phyloP scores from a whole-genome alignment of 495 filamentous ascomycete species.

The Achaetomiella virescens region DNA sequence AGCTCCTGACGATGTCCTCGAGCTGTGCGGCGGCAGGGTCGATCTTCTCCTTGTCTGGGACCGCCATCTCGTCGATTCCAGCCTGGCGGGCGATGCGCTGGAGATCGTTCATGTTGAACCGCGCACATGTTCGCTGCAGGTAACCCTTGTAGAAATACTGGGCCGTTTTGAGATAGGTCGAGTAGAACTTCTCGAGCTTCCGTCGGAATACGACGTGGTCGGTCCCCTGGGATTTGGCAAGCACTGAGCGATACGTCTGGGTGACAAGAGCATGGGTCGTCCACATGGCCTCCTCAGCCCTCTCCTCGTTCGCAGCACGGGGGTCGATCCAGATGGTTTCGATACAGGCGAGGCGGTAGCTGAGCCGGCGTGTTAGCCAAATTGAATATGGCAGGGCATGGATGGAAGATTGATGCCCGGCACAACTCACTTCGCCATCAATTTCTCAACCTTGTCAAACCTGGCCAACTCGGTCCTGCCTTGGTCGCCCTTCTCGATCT shows the following conservation, averaged over 20 bases:
- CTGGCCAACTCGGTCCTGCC: slow-evolving; percentile 46
- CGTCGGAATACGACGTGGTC: slow-evolving; percentile 68
- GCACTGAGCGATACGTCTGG: slow-evolving; percentile 60
- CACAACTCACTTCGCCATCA: slow-evolving; percentile 51
- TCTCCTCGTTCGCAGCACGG: slow-evolving; percentile 54
- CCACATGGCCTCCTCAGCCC: slow-evolving; percentile 72
- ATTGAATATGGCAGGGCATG: slow-evolving; percentile 22
- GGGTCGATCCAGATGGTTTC: slow-evolving; percentile 68
- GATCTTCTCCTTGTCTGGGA: slow-evolving; percentile 33
- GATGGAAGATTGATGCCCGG: slow-evolving; percentile 10
- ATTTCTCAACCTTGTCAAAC: slow-evolving; percentile 52
- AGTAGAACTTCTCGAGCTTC: slow-evolving; percentile 73
- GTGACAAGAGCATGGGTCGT: slow-evolving; percentile 71
- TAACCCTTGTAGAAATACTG: slow-evolving; percentile 82
- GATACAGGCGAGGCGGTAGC: slow-evolving; percentile 64
- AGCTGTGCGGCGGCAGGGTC: slow-evolving; percentile 41
- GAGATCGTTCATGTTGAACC: slow-evolving; percentile 68
- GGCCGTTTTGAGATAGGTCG: slow-evolving; percentile 75
- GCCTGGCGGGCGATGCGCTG: slow-evolving; percentile 63
- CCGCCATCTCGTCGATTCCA: slow-evolving; percentile 45
- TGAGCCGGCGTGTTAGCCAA: slow-evolving; percentile 31
- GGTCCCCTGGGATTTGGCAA: slow-evolving; percentile 36
- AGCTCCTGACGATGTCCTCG: slow-evolving; percentile 54
- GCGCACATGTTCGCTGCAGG: slow-evolving; percentile 68
- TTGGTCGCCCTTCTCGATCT: slow-evolving; percentile 38